A percentile compares a stretch with the other conserved stretches of the same genome.
Evolutionary conservation across 768 basidiomycete genomes (phyloP).

Genomic region (Daedalea quercina): DNA sequence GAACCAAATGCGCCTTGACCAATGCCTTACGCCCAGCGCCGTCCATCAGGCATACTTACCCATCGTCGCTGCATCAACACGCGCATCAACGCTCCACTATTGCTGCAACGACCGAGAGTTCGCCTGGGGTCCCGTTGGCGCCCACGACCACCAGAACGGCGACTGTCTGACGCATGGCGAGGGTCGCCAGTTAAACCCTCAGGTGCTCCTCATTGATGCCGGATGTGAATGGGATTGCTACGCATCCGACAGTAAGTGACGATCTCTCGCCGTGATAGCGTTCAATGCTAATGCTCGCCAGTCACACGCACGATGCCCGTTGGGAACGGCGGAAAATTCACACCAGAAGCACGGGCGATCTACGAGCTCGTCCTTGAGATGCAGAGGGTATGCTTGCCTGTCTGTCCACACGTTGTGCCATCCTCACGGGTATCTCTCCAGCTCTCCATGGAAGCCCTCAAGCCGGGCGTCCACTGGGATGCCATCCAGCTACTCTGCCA

Average conservation of each 20-base stretch:
- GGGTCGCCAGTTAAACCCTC: constrained; percentile 41
- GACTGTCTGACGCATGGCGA: constrained; percentile 37
- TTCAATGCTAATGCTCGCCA: constrained; percentile 2
- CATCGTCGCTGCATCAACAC: constrained; percentile 81
- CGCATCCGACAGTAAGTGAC: constrained; percentile 49
- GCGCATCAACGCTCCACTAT: constrained; percentile 90
- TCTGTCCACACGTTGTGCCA: not conserved
- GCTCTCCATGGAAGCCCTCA: constrained; percentile 63
- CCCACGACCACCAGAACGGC: constrained; percentile 48
- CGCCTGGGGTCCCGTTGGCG: constrained; percentile 70
- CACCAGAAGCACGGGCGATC: constrained; percentile 71
- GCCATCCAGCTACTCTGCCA: constrained; percentile 81
- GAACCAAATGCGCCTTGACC: not conserved
- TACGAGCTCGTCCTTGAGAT: constrained; percentile 86
- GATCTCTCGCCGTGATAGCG: not conserved
- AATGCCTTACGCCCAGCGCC: constrained; percentile 46
- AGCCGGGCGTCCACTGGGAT: constrained; percentile 88
- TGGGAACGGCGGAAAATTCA: constrained; percentile 91
- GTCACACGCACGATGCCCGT: constrained; percentile 78
- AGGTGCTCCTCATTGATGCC: constrained; percentile 88
- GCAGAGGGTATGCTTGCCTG: constrained; percentile 56
- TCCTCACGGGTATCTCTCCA: constrained; percentile 21
- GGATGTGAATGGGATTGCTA: constrained; percentile 85
- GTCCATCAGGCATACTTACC: constrained; percentile 88
- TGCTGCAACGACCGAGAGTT: constrained; percentile 89